Base-by-base conservation (phyloP, 148 eudicot species). In the Polygonum maritimum region DNA sequence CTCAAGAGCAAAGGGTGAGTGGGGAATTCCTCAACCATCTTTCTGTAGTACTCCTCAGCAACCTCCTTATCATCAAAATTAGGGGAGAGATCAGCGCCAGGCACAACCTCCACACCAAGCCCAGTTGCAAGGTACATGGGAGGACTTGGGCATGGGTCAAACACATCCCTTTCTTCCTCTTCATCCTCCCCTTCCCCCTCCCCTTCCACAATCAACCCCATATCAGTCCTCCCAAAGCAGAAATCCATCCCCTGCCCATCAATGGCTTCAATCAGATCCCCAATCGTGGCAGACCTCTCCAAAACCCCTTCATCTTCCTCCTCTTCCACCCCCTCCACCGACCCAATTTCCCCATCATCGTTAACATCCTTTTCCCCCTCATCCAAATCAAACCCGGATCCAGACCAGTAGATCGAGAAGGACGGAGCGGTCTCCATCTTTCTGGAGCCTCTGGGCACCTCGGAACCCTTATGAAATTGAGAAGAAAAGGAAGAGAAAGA, bases 1-100 rank as follows among this genome's bases (percentile, higher is more conserved):
- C 84, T 87, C 75, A 93, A 76, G 74, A 79, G 77, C 74, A 83
- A 76, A 33, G 89, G 82, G 69, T 91, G 82, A 1, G 76, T 74
- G 22, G 91, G 88, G 71, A 85, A 77, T 77, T 84, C 85, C 58
- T 84, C 83, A 13, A 81, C 82, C 91, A 85, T 86, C 79, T 65
- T 85, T 75, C 73, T 83, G 75, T 81, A 84, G 49, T 90, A 79
- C n/a, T 81, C 85, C 75, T 82, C 95, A 14, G 60, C 33, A 74
- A 41, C 74, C 71, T 54, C 16, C 74, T 69, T 39, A 41, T 19
- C 33, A 38, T 76, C 63, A 45, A 72, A 72, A 72, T 72, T 72
- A 41, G 75, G 75, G 33, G 54, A 41, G 35, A 41, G 54, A 21
- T 41, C 16, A 72, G 49, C 75, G 2, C 47, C 22, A 70, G 22